phyloP scores from a whole-genome alignment of 352 stramenopile species.

The Thalassiosira hispida region DNA sequence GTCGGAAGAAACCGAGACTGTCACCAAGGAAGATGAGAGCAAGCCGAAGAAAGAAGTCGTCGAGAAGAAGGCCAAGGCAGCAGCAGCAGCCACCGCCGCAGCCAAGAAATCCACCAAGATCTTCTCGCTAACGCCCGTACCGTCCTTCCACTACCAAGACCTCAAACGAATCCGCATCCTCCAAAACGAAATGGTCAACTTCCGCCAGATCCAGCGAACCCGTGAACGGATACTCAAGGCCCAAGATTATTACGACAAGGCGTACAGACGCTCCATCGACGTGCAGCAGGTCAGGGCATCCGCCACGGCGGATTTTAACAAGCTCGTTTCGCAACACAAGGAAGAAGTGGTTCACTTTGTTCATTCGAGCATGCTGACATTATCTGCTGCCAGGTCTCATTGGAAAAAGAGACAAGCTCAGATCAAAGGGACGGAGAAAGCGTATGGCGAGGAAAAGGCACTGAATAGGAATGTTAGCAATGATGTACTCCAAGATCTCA shows the following conservation, averaged over 20 bases:
- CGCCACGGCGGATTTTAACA: slow-evolving; percentile 5
- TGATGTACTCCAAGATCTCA: slow-evolving; percentile 23
- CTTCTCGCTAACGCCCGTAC: slow-evolving; percentile 59
- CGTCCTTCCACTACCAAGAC: slow-evolving; percentile 79
- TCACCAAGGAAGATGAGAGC: slow-evolving; percentile 2
- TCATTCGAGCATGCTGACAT: not conserved
- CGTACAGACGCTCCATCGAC: slow-evolving; percentile 65
- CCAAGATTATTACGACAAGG: slow-evolving; percentile 49
- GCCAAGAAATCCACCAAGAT: slow-evolving; percentile 36
- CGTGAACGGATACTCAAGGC: slow-evolving; percentile 12
- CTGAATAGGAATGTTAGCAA: slow-evolving; percentile 10
- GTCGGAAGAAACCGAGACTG: slow-evolving; percentile 8
- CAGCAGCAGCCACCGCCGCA: slow-evolving; percentile 4
- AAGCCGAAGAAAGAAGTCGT: not conserved
- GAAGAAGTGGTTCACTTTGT: not conserved
- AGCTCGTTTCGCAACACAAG: not conserved
- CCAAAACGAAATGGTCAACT: slow-evolving; percentile 47
- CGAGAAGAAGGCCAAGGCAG: not conserved
- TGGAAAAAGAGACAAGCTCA: slow-evolving; percentile 40
- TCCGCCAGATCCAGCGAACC: slow-evolving; percentile 10
- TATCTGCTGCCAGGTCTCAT: slow-evolving; percentile 8
- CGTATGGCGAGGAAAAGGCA: slow-evolving; percentile 22
- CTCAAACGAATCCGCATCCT: slow-evolving; percentile 53
- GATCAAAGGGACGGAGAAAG: slow-evolving; percentile 40
- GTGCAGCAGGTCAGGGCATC: slow-evolving; percentile 27